phyloP scores from a whole-genome alignment of 768 basidiomycete species.

The Russula sp. region DNA sequence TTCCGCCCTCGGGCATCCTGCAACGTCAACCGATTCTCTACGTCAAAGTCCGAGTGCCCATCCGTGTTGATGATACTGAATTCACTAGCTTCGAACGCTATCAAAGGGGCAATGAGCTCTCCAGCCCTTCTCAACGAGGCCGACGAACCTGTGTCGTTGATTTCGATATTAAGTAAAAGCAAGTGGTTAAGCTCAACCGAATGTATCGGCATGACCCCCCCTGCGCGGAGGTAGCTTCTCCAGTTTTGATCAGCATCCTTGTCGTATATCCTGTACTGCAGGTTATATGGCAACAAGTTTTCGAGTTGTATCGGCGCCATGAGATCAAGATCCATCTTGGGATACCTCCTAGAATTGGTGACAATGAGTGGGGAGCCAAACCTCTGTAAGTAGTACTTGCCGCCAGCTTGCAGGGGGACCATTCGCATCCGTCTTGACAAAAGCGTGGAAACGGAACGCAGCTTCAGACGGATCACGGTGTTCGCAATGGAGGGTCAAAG shows the following conservation, averaged over 20 bases:
- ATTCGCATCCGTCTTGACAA: conserved; percentile 67
- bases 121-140: background rate
- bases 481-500: conserved; percentile 79
- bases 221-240: conserved; percentile 87
- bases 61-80: conserved; percentile 98
- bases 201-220: conserved; percentile 94
- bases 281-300: conserved; percentile 89
- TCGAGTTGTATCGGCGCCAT: conserved; percentile 94
- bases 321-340: conserved; percentile 78
- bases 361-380: background rate
- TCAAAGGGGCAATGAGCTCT: background rate
- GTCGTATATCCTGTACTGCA: conserved; percentile 96
- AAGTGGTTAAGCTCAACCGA: conserved; percentile 90
- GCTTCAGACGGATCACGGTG: conserved; percentile 77
- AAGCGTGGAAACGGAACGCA: conserved; percentile 91
- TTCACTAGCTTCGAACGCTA: conserved; percentile 90
- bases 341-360: conserved; percentile 55
- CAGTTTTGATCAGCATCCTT: conserved; percentile 93
- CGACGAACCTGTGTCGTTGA: conserved; percentile 80
- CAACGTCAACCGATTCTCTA: conserved; percentile 65
- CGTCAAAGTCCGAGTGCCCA: conserved; percentile 80
- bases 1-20: conserved; percentile 71
- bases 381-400: background rate
- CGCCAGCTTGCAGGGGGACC: conserved; percentile 32
- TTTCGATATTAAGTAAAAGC: conserved; percentile 79